Conservation (phyloP, 495 filamentous ascomycete species). For the Pseudomonodictys pantanalensis region DNA sequence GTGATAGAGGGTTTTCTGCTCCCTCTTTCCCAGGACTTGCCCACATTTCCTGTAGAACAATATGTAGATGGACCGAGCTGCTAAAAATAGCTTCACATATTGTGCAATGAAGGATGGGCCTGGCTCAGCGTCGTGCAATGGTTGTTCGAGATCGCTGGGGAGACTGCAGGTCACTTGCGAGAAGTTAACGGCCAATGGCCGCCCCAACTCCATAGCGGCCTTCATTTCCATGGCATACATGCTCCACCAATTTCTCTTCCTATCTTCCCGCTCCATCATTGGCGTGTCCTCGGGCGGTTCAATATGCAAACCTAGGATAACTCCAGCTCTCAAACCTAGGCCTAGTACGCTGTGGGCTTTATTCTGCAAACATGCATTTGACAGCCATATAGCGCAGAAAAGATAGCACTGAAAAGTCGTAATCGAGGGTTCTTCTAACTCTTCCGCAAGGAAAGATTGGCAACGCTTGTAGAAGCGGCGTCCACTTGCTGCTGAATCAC, state of each 20-base stretch:
- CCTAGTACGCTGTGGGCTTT: constrained; percentile 46
- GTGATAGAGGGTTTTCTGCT: constrained; percentile 32
- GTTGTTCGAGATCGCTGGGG: constrained; percentile 31
- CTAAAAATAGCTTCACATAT: constrained; percentile 43
- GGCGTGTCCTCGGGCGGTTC: constrained; percentile 46
- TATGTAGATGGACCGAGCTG: constrained; percentile 41
- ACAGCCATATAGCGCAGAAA: constrained; percentile 47
- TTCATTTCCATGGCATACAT: constrained; percentile 51
- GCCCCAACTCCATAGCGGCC: constrained; percentile 52
- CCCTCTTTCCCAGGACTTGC: constrained; percentile 12
- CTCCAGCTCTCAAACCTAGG: constrained; percentile 48
- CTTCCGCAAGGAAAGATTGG: constrained; percentile 46
- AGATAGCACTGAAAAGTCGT: constrained; percentile 54
- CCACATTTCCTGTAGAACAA: constrained; percentile 40
- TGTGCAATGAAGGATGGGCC: constrained; percentile 41
- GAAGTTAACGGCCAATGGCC: constrained; percentile 44
- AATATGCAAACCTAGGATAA: constrained; percentile 53
- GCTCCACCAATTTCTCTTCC: constrained; percentile 54
- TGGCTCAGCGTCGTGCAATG: not conserved
- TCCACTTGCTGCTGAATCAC: constrained; percentile 49
- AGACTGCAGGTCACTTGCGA: constrained; percentile 42
- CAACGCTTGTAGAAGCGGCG: constrained; percentile 48
- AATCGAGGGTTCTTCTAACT: constrained; percentile 52
- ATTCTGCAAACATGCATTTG: constrained; percentile 50
- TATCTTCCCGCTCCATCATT: constrained; percentile 42